Base-by-base conservation (phyloP, 345 rosid genomes). In the Camelina sativa region DNA sequence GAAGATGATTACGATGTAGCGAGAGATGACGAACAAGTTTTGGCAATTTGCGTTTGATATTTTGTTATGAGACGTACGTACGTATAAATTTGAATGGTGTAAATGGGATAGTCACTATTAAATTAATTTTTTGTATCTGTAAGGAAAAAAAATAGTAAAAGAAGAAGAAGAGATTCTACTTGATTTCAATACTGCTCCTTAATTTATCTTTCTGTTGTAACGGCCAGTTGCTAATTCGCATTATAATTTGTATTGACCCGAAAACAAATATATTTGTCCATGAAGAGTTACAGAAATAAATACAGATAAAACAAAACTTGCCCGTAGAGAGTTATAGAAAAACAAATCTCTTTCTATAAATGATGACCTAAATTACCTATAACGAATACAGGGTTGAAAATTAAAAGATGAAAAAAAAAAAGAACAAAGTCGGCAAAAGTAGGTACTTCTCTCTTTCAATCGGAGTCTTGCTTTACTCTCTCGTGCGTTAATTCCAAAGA, bases 31-130 rank as follows among this genome's bases (percentile, higher is more conserved):
- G 44, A 60, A 52, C 48, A 69, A 34, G 11, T 20, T 53, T 62
- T 76, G 79, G 69, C 62, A 51, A 67, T 76, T 69, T 69, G 80
- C 63, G 47, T 60, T 30, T 51, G 22, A 61, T 67, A 38, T 75
- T 57, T 67, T 15, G 44, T 48, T 28, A 67, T 11, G 69, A 75
- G 62, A 30, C 61, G 62, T 75, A 19, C 61, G 62, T 75, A 19
- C 61, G 62, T 75, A 50, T 61, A 75, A 52, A 22, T 51, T 20
- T 23, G 16, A 58, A 46, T 56, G 8, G 16, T 56, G 30, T 20
- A 16, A 56, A 62, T 44, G 38, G 13, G 71, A 22, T 55, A 43
- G 32, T 53, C 47, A 54, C 48, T 43, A 64, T 32, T 54, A 54
- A 64, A 72, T n/a, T 9, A 43, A 32, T 53, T 28, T 53, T 28